Conservation (phyloP, 116 monocot genomes). For the Cymodocea nodosa region DNA sequence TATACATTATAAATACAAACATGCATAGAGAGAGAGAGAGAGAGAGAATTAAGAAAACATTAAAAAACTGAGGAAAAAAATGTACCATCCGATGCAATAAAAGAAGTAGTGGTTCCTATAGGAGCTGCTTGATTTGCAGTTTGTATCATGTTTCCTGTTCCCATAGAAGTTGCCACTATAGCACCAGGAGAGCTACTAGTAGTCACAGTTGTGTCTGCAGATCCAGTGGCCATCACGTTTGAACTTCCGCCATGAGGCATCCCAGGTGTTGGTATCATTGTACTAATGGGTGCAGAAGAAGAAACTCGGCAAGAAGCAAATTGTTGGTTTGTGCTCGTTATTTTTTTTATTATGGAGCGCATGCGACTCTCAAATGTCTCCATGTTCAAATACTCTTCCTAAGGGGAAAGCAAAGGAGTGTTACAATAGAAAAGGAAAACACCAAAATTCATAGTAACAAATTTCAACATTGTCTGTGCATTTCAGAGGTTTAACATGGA, state of each 20-base stretch:
- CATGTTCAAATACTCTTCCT: slow-evolving; percentile 68
- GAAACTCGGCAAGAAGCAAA: slow-evolving; percentile 22
- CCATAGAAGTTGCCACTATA: slow-evolving; percentile 16
- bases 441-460: neutral
- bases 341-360: slow-evolving; percentile 24
- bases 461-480: neutral
- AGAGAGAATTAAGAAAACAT: neutral
- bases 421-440: neutral
- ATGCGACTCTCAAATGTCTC: slow-evolving; percentile 44
- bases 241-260: slow-evolving; percentile 36
- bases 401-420: slow-evolving; percentile 5
- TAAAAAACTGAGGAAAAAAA: neutral
- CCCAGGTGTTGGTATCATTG: slow-evolving; percentile 98
- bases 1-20: too few species aligned
- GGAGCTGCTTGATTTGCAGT: slow-evolving; percentile 27
- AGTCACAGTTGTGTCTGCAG: slow-evolving; percentile 28
- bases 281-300: slow-evolving; percentile 15
- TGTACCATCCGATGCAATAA: slow-evolving; percentile 33
- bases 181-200: slow-evolving; percentile 17
- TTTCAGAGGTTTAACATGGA: neutral
- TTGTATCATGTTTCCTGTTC: slow-evolving; percentile 21
- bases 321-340: slow-evolving; percentile 12
- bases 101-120: slow-evolving; percentile 24
- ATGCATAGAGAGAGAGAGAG: too few species aligned
- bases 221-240: slow-evolving; percentile 11